Base-by-base conservation (phyloP, 129 eudicot genomes). In the Helianthus tuberosus region DNA sequence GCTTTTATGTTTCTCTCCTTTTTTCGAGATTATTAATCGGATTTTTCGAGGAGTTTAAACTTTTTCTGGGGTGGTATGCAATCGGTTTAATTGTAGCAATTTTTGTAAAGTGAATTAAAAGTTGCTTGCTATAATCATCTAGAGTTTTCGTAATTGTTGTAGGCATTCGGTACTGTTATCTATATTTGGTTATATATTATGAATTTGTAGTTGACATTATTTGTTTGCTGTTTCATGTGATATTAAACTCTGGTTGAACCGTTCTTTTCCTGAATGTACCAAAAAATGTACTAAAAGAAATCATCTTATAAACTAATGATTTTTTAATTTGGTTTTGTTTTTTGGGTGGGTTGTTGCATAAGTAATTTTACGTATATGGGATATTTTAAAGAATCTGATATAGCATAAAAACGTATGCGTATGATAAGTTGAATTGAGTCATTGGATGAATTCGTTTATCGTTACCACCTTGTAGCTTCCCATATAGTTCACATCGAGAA, bases 81-180 rank as follows among this genome's bases (percentile, higher is more conserved):
- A 72, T 58, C 43, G 25, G 8, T 72, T 20, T 72, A 13, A 49
- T 58, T n/a, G 29, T 7, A 59, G 20, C 47, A 32, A 17, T 48
- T 73, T 60, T 9, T 10, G 17, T 46, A 36, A 46, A 47, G 16
- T 61, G 61, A 73, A 27, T 5, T 73, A 29, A 10, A n/a, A 53
- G n/a, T 47, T 73, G 49, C 69, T 48, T 47, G 77, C 77, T 73
- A 54, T 13, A 11, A 46, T 47, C n/a, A 44, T 59, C 50, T 5
- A 11, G 62, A 61, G 47, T 27, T 64, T 29, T 29, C 6, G 41
- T 59, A 29, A 59, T 27, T 25, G 16, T 59, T 25, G 39, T 59
- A 59, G 38, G 64, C 12, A 6, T 59, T 59, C 60, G 27, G 10
- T 13, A 10, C 60, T 44, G 15, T 41, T 39, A 32, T 72, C 68